Base-by-base conservation (phyloP, 371 early-diverging fungal genomes). In the Mortierella sp. region DNA sequence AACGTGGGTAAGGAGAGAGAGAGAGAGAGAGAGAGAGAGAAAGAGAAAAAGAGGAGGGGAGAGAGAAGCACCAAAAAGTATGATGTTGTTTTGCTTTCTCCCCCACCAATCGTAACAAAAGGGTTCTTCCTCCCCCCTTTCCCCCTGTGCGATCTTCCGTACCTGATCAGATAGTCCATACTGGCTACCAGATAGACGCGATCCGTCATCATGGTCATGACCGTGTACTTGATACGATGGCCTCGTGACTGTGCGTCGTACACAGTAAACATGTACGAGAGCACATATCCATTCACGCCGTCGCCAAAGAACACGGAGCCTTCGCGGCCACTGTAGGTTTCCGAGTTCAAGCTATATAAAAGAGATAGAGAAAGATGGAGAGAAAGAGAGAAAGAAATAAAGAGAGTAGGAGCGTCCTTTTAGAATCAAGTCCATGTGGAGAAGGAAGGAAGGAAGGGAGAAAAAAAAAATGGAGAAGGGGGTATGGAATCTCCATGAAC, bases 291-390 rank as follows among this genome's bases (percentile, higher is more conserved):
- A 64, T 90, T 89, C 60, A 85, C 84, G 62, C 91, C 90, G 69
- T 92, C 91, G 25, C 92, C 92, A 88, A 91, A 91, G 62, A 92
- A 75, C 7, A 91, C 88, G 6, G 92, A 88, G 2, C 92, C 92
- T 71, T 92, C 92, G 57, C 88, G 79, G 12, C 91, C 91, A 58
- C 89, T 90, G 65, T 89, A 90, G 45, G 89, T 89, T 60, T 92
- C 92, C 29, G 86, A 84, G 50, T 89, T 91, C 47, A 92, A 75
- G 57, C 91, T 92, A 68, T 28, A 43, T 18, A 23, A 59, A n/a
- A 57, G 12, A 25, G 37, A 21, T 30, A 23, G 19, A 57, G 47
- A 19, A 46, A 30, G 23, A 53, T 48, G 23, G 47, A 46, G 57
- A 43, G 52, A 44, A 29, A 19, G 23, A 21, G 62, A 28, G 29